Conservation (phyloP, 306 rosid species). For the Cucumis cinereus region DNA sequence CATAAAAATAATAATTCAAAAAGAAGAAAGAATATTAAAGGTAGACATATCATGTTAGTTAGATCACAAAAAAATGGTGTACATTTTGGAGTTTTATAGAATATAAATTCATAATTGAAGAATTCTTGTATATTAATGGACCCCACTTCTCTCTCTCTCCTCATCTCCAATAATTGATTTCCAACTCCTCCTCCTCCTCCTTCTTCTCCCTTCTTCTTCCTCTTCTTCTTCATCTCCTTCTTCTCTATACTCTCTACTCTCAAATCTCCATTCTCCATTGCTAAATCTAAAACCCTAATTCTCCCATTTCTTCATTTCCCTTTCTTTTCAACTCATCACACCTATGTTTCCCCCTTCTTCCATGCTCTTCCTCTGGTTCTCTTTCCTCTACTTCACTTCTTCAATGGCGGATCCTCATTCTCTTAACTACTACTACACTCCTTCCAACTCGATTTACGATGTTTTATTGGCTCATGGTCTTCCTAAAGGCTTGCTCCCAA, state of each 20-base stretch:
- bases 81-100: slow-evolving; percentile 7
- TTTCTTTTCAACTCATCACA: not conserved
- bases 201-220: not conserved
- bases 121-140: not conserved
- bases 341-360: not conserved
- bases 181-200: slow-evolving; percentile 32
- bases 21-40: not conserved
- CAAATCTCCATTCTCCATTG: slow-evolving; percentile 12
- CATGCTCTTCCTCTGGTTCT: slow-evolving; percentile 9
- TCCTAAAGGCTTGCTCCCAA: slow-evolving; percentile 72
- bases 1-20: not conserved
- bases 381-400: not conserved
- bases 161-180: slow-evolving; percentile 59
- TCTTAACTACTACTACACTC: not conserved
- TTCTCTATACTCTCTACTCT: not conserved
- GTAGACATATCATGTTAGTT: slow-evolving; percentile 7
- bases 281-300: slow-evolving; percentile 15
- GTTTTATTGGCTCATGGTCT: slow-evolving; percentile 47
- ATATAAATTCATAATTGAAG: slow-evolving; percentile 11
- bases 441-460: slow-evolving; percentile 35
- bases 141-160: slow-evolving; percentile 15
- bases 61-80: not conserved
- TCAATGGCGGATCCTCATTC: not conserved
- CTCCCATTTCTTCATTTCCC: not conserved
- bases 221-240: not conserved